These are phyloP conservation scores for Neopestalotiopsis sp. DNA, from an alignment of 2,329 filamentous ascomycete species.

Conservation along the genomic window DNA sequence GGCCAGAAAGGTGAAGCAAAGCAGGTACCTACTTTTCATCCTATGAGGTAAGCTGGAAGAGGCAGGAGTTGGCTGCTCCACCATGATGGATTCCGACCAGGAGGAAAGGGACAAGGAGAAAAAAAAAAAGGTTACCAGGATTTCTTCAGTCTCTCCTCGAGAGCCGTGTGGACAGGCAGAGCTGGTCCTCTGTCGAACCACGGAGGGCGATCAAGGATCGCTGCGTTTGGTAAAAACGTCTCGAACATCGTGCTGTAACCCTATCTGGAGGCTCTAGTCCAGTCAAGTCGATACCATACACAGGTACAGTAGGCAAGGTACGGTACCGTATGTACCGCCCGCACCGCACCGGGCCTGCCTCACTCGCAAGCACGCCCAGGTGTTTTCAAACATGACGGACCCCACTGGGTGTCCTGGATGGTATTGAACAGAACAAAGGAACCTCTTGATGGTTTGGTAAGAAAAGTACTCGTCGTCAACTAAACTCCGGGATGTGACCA, in stretches of 20 bases:
- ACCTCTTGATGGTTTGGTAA: slow-evolving; percentile 5
- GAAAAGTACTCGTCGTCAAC: slow-evolving; percentile 23
- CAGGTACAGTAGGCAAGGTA: neutral
- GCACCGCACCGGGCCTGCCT: neutral
- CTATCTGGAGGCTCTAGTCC: slow-evolving; percentile 13
- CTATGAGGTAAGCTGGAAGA: slow-evolving; percentile 12
- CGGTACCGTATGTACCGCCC: neutral
- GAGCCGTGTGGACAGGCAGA: slow-evolving; percentile 4
- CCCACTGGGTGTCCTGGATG: slow-evolving; percentile 6
- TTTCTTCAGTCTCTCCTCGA: neutral
- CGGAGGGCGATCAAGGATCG: slow-evolving; percentile 18
- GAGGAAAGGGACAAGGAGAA: too few relatives aligned
- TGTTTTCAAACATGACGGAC: neutral
- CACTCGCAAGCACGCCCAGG: slow-evolving; percentile 1
- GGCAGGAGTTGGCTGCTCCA: slow-evolving; percentile 11
- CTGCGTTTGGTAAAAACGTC: slow-evolving; percentile 20
- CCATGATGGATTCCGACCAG: neutral
- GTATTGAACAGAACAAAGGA: slow-evolving; percentile 1
- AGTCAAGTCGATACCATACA: neutral
- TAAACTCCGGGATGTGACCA: slow-evolving; percentile 20
- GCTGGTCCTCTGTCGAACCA: slow-evolving; percentile 9
- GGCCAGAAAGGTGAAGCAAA: neutral
- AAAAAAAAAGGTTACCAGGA: neutral
- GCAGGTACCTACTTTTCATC: neutral
- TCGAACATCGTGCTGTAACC: slow-evolving; percentile 19